Evolutionary conservation across 2,329 filamentous ascomycete species (phyloP), one percentile per base, ranked within the genome.

Genomic region (Didymosphaeria variabile): DNA sequence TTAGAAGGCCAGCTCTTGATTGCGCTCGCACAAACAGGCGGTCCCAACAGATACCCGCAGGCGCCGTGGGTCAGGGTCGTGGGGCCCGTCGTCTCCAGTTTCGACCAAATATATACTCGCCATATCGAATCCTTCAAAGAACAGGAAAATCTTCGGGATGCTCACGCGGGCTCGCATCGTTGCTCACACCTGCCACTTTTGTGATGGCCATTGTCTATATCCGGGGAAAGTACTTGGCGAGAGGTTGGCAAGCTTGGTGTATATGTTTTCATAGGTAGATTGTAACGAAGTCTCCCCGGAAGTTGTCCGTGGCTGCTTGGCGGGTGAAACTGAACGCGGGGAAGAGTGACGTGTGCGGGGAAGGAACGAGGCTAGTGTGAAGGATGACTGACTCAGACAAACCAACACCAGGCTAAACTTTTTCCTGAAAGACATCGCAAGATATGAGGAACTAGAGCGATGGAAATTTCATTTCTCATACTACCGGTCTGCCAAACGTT

Each of bases 241-340:
- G 8, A 45, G 32, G n/a, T 38, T 50, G 53, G 42, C 44, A 59
- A 53, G 53, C 58, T 53, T 49, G 31, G n/a, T 26, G 21, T 17
- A 19, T 15, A n/a, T 2, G 15, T 21, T 45, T 23, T 21, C 8
- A 45, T 44, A 55, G 53, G 40, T n/a, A 19, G 31, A n/a, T 21
- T 36, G 19, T 19, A 52, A 23, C 29, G 32, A 57, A 61, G 40
- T 51, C 3, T 50, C 31, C 59, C 55, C 51, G 59, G 59, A 45
- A 45, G 55, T 21, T 40, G 13, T 6, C 17, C 12, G 31, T 46
- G 23, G 9, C 42, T 46, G 42, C 53, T 55, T 55, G 42, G 42
- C 53, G 19, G 38, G 15, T 13, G 52, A 42, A 42, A n/a, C n/a
- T n/a, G 6, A 36, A 44, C 31, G 52, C 36, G 36, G 52, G 52